Conservation (phyloP, 2,329 filamentous ascomycete species). For the Cephalotrichum gorgonifer region DNA sequence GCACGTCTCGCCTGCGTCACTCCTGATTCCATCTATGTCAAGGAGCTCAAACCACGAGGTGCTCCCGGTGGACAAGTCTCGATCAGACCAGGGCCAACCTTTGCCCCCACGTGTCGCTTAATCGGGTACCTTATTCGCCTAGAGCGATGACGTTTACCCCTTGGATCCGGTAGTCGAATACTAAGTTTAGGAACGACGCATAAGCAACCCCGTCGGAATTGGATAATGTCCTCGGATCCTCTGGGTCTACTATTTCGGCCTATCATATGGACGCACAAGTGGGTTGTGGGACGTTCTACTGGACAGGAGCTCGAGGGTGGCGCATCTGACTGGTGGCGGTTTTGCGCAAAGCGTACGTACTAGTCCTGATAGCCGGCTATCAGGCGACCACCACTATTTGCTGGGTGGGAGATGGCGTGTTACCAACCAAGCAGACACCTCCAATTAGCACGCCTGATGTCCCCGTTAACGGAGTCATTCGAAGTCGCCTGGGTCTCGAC, state of each 20-base stretch:
- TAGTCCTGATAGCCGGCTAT: background rate
- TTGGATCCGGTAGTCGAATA: background rate
- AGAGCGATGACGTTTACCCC: background rate
- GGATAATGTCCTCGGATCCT: background rate
- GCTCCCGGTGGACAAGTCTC: too few relatives aligned
- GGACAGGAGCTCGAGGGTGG: background rate
- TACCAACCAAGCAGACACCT: background rate
- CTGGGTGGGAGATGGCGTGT: background rate
- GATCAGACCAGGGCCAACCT: background rate
- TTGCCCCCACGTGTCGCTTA: slow-evolving; percentile 1
- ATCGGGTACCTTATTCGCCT: background rate
- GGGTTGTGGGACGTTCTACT: background rate
- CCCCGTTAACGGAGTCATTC: too few relatives aligned
- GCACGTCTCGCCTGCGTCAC: too few relatives aligned
- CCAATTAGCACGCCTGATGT: too few relatives aligned
- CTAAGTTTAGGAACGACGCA: background rate
- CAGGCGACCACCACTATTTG: background rate
- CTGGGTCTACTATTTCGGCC: background rate
- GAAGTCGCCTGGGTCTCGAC: too few relatives aligned
- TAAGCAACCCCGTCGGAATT: too few relatives aligned
- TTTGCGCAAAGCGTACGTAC: background rate
- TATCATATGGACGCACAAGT: background rate
- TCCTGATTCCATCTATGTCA: too few relatives aligned
- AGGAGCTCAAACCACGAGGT: too few relatives aligned
- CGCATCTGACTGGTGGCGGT: background rate